Evolutionary conservation across 2,329 filamentous ascomycete genomes (phyloP), one percentile per base, ranked within the genome.

Genomic region (Fusarium foetens): DNA sequence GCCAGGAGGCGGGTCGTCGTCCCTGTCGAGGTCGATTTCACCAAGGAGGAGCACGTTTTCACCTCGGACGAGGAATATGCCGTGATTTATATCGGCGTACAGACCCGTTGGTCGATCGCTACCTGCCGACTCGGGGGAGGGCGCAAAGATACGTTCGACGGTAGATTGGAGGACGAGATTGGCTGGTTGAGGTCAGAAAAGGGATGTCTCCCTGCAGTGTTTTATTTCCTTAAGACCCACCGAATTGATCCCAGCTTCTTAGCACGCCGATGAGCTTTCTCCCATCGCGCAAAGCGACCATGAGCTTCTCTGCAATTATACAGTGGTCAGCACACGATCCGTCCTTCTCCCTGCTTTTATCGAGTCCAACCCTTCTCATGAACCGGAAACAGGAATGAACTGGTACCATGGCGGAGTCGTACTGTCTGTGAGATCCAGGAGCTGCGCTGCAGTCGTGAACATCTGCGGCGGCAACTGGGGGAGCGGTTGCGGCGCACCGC

Each of bases 401-500:
- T 65, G 55, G 31, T 53, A 54, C 48, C 36, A 67, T 53, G 63
- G 66, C 64, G 77, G 61, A 57, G 52, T 78, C 93, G 86, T 90
- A 98, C 95, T 99, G 85, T 99, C 96, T 77, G 96, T 98, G 78
- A 99, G 88, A 81, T 99, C 96, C 66, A 99, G 86, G 66, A 99
- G 86, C 85, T 98, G 96, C 60, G 96, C 95, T 36, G 96, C 96
- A 36, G 96, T 99, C 23, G 96, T 97, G 84, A 99, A 99, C 92
- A 98, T 98, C 86, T 99, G 95, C 66, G 95, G 95, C 19, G 93
- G 93, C 42, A 95, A 85, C 82, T 94, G 92, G 71, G 86, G 83
- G 52, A 86, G 84, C 61, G 84, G 81, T 54, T 89, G 88, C 35
- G 83, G 84, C 62, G 72, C 77, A 39, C 79, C 79, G 38, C 80